Evolutionary conservation across 2,329 filamentous ascomycete genomes (phyloP).

Genomic region (Zymoseptoria brevis): DNA sequence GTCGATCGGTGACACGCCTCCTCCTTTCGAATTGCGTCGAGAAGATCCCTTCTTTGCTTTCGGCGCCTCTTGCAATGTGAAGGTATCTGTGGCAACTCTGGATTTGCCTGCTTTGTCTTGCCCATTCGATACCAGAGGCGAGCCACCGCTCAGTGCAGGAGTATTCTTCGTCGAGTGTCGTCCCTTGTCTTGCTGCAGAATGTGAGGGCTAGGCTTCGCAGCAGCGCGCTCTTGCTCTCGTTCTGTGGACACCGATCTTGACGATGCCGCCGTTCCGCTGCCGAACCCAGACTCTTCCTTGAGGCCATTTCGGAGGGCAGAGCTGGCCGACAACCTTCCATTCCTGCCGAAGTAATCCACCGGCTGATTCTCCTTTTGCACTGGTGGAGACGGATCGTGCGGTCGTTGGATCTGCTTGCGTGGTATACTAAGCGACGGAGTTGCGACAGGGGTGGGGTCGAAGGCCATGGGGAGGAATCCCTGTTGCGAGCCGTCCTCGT

Average conservation of each 20-base stretch:
- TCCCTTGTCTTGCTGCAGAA: constrained; percentile 81
- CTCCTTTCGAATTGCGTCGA: constrained; percentile 40
- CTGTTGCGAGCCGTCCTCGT: constrained; percentile 48
- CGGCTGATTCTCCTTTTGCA: constrained; percentile 24
- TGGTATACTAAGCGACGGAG: constrained; percentile 17
- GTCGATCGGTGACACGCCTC: constrained; percentile 34
- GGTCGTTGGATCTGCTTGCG: constrained; percentile 21
- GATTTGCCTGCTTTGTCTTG: constrained; percentile 42
- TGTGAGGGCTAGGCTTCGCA: constrained; percentile 63
- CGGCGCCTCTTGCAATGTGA: constrained; percentile 75
- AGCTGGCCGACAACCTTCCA: constrained; percentile 23
- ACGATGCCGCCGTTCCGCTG: constrained; percentile 26
- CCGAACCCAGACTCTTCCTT: constrained; percentile 32
- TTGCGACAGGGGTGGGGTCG: constrained; percentile 38
- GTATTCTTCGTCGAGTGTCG: constrained; percentile 34
- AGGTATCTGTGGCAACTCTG: constrained; percentile 37
- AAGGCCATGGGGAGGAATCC: constrained; percentile 45
- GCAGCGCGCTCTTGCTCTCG: constrained; percentile 27
- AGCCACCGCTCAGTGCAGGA: constrained; percentile 21
- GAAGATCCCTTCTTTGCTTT: constrained; percentile 50
- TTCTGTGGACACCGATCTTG: constrained; percentile 40
- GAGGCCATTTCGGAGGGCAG: constrained; percentile 34
- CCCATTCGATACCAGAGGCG: constrained; percentile 20
- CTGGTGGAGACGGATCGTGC: constrained; percentile 20
- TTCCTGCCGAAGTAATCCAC: constrained; percentile 37